Percentiles rank a stretch among this genome's conserved stretches.
Conservation (phyloP, 352 stramenopile genomes). For the Pythium inflatum region DNA sequence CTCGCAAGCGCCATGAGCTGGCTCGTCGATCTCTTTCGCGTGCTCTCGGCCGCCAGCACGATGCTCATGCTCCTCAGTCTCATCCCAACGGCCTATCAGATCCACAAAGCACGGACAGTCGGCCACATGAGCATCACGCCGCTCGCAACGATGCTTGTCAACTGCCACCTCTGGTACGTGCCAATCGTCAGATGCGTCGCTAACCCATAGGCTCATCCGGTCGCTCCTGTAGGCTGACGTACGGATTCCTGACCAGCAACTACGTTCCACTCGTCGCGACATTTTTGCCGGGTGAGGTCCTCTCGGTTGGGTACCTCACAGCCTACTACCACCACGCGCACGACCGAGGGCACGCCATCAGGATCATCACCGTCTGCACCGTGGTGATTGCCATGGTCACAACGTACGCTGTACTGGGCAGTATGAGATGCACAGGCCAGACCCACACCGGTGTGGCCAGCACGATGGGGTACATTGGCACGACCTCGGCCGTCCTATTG, state of each 20-base stretch:
- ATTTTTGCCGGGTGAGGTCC: conserved; percentile 41
- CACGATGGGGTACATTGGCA: conserved; percentile 48
- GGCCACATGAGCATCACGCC: conserved; percentile 55
- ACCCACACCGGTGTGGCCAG: conserved; percentile 40
- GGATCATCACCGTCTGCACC: conserved; percentile 23
- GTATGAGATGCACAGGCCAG: conserved; percentile 12
- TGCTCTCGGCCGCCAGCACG: conserved; percentile 52
- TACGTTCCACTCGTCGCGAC: conserved; percentile 56
- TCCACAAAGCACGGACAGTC: conserved; percentile 42
- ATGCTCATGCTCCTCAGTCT: conserved; percentile 55
- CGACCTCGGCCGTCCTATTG: conserved; percentile 46
- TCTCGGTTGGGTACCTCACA: conserved; percentile 45
- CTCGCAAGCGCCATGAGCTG: too few relatives aligned
- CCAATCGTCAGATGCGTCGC: too few relatives aligned
- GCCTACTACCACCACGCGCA: conserved; percentile 52
- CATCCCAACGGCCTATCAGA: conserved; percentile 43
- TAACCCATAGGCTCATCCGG: too few relatives aligned
- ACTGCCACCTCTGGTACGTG: conserved; percentile 43
- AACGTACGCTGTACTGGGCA: conserved; percentile 3
- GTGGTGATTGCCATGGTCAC: neutral
- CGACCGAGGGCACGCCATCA: conserved; percentile 38
- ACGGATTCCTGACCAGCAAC: conserved; percentile 49
- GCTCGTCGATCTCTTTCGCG: too few relatives aligned
- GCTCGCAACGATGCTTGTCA: conserved; percentile 48
- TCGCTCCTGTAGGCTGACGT: conserved; percentile 32